Evolutionary conservation across 306 rosid species (phyloP).

Genomic region (Lotus japonicus): DNA sequence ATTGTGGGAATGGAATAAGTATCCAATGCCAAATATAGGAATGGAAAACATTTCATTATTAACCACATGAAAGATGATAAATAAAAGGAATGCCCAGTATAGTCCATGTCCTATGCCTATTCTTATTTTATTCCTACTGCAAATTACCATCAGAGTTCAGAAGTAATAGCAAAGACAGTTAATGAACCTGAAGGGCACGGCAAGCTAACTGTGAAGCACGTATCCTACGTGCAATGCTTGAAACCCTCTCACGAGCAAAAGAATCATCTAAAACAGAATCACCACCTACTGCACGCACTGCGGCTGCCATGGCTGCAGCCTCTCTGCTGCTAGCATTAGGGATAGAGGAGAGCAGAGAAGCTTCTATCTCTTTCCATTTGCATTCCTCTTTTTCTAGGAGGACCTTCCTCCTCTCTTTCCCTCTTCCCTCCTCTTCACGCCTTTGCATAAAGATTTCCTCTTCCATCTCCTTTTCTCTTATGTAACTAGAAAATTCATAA

Average conservation of each 20-base stretch:
- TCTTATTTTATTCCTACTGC: background rate
- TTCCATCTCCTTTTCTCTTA: slow-evolving; percentile 99
- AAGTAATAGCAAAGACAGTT: slow-evolving; percentile 3
- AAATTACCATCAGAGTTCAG: slow-evolving; percentile 1
- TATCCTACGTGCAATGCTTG: slow-evolving; percentile 93
- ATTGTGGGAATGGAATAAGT: background rate
- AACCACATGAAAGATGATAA: background rate
- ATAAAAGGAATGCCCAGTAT: slow-evolving; percentile 1
- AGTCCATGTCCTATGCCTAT: background rate
- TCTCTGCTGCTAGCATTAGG: slow-evolving; percentile 98
- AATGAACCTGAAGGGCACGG: slow-evolving; percentile 85
- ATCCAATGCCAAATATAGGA: background rate
- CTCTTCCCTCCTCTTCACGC: slow-evolving; percentile 99
- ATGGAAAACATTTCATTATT: background rate
- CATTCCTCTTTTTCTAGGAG: slow-evolving; percentile 97
- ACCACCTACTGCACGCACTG: slow-evolving; percentile 98
- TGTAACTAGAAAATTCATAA: slow-evolving; percentile 54
- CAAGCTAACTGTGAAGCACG: slow-evolving; percentile 86
- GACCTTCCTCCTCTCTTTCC: slow-evolving; percentile 97
- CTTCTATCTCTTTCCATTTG: slow-evolving; percentile 99
- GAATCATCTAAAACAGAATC: slow-evolving; percentile 98
- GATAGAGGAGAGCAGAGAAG: slow-evolving; percentile 86
- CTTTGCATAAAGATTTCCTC: slow-evolving; percentile 96
- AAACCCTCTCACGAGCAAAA: slow-evolving; percentile 96
- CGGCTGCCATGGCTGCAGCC: slow-evolving; percentile 98